Base-by-base conservation (phyloP, 371 early-diverging fungal species). In the Mucor racemosus region DNA sequence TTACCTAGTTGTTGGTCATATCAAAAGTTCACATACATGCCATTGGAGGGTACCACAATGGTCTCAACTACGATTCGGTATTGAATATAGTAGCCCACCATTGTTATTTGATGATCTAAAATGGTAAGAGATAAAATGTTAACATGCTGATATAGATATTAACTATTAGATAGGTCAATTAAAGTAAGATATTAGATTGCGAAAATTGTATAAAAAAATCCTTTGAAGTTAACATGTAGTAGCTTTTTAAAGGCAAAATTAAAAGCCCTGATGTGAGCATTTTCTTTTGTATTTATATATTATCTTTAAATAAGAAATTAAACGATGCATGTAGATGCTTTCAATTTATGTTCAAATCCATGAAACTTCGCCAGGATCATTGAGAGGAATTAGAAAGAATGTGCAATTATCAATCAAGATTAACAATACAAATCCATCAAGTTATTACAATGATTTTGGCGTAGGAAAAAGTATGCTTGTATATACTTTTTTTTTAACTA, bases 311-410 rank as follows among this genome's bases (percentile, higher is more conserved):
- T 26, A 26, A 26, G 38, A 14, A 13, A 31, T 15, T 19, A 21
- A 58, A 58, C 48, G 3, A 8, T 33, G 33, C 26, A 7, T 13
- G 0, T 71, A 81, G 84, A 83, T 75, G 64, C 68, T 84, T 21
- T 83, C 84, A 4, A 59, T 86, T 19, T 84, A 81, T 46, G 75
- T 86, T 7, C 78, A 83, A 5, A 77, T 84, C 7, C 78, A 85
- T 65, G 85, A 83, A 46, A 83, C 85, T n/a, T 66, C 79, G 0
- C 73, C 78, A 8, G 84, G 79, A 26, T 77, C 76, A 7, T 69
- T 86, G 13, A 54, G 64, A 50, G 78, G 76, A 38, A 67, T 78
- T 38, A 59, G 78, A 48, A 86, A 83, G 58, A 84, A 84, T 46
- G 80, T 86, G 0, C 74, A 77, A 31, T 64, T 84, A 15, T 74